Evolutionary conservation across 2,329 filamentous ascomycete species (phyloP).

Genomic region (Metarhizium guizhouense): DNA sequence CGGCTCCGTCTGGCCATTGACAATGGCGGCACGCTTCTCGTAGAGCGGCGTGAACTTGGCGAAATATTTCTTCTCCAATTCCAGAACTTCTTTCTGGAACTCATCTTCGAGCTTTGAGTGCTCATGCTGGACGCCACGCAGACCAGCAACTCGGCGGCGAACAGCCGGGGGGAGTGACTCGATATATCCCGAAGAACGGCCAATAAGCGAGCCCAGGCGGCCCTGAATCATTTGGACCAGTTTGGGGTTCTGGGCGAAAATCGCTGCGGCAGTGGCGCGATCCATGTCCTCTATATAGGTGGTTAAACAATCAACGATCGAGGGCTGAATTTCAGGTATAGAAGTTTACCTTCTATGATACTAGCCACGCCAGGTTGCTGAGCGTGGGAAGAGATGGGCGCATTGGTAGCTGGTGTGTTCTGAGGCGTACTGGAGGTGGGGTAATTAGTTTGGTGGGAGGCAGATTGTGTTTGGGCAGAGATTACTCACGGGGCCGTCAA

Average conservation of each 20-base stretch:
- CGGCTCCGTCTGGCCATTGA: conserved; percentile 82
- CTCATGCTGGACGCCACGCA: conserved; percentile 98
- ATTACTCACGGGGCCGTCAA: conserved; percentile 48
- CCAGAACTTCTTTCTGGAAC: conserved; percentile 96
- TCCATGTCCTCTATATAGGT: conserved; percentile 71
- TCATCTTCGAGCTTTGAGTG: conserved; percentile 97
- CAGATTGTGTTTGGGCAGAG: conserved; percentile 8
- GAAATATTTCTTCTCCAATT: conserved; percentile 99
- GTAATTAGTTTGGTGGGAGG: conserved; percentile 25
- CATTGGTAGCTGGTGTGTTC: conserved; percentile 92
- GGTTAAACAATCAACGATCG: not conserved
- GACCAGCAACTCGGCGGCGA: conserved; percentile 83
- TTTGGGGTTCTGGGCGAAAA: conserved; percentile 92
- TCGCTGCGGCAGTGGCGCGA: conserved; percentile 73
- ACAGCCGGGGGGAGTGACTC: conserved; percentile 87
- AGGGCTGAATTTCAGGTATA: not conserved
- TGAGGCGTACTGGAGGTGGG: conserved; percentile 73
- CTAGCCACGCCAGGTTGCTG: conserved; percentile 89
- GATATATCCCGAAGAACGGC: conserved; percentile 93
- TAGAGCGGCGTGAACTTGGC: conserved; percentile 97
- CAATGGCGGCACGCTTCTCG: conserved; percentile 84
- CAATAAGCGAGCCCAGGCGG: conserved; percentile 86
- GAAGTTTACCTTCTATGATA: conserved; percentile 85
- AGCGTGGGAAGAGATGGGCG: conserved; percentile 94
- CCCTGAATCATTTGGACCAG: conserved; percentile 97